phyloP scores from a whole-genome alignment of 495 filamentous ascomycete species.

The Penicillium paxilli region DNA sequence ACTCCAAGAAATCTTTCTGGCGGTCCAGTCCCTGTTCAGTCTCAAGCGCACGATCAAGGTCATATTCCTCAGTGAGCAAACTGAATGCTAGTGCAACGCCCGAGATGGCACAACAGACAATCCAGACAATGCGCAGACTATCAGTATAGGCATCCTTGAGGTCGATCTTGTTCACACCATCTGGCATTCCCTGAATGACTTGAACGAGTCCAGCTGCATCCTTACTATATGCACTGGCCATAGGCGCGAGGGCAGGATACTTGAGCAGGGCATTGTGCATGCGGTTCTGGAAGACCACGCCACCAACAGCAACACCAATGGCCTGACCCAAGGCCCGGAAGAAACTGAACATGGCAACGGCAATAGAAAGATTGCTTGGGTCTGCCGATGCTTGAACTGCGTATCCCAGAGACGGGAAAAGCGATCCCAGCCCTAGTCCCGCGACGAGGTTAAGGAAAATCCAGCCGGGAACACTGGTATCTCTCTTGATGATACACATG shows the following conservation, averaged over 20 bases:
- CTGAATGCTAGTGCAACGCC: slow-evolving; percentile 50
- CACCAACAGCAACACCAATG: slow-evolving; percentile 56
- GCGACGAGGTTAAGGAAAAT: slow-evolving; percentile 48
- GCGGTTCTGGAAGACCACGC: slow-evolving; percentile 61
- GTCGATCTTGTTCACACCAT: slow-evolving; percentile 35
- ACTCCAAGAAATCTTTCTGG: neutral
- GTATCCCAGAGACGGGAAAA: slow-evolving; percentile 49
- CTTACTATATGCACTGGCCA: slow-evolving; percentile 49
- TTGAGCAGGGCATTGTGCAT: slow-evolving; percentile 47
- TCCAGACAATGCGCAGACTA: slow-evolving; percentile 58
- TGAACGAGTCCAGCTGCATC: slow-evolving; percentile 62
- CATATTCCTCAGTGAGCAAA: slow-evolving; percentile 52
- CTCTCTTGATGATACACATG: slow-evolving; percentile 42
- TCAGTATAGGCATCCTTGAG: slow-evolving; percentile 57
- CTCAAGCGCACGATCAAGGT: slow-evolving; percentile 51
- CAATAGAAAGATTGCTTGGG: slow-evolving; percentile 43
- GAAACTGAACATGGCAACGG: slow-evolving; percentile 57
- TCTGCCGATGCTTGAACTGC: slow-evolving; percentile 50
- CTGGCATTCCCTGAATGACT: slow-evolving; percentile 56
- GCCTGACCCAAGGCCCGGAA: slow-evolving; percentile 56
- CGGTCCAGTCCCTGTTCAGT: slow-evolving; percentile 23
- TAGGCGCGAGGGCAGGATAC: slow-evolving; percentile 40
- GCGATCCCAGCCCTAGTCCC: slow-evolving; percentile 49
- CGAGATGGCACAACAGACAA: slow-evolving; percentile 51
- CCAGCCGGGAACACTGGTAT: slow-evolving; percentile 45